Base-by-base conservation (phyloP, 108 stramenopile species). In the Ochromonas danica region DNA sequence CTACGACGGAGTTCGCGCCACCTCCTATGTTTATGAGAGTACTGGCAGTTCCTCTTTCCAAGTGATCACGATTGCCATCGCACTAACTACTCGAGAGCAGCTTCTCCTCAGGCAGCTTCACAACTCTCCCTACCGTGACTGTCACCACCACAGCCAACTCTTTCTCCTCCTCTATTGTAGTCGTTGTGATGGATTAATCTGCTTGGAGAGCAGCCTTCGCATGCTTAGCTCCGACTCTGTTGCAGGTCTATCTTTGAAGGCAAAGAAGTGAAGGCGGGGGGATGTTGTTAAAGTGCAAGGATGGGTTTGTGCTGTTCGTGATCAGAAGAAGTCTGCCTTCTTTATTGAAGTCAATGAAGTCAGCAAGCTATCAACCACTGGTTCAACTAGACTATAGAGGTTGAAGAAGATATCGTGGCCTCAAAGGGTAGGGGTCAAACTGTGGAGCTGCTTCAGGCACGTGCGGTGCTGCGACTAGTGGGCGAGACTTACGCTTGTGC, bases 311-410 rank as follows among this genome's bases (percentile, higher is more conserved):
- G 97, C 98, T 1, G 89, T 96, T 35, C 89, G 98, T 39, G 93
- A 93, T 80, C 97, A 99, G 87, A 98, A 98, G 88, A 95, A 93
- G 3, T 80, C 96, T 57, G 91, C 95, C 10, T 99, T 99, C 89
- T n/a, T n/a, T n/a, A 87, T 98, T 27, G 91, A 98, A 84, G 90
- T 99, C 27, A 98, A 96, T 86, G 98, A 99, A 88, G 98, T 97
- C 28, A 71, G 22, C 81, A 72, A 38, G 87, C 85, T 39, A 35
- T 71, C 17, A 40, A 57, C 42, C 41, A 95, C 25, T 91, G 91
- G 42, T 96, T 95, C 2, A 96, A 96, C 35, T 91, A 92, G 78
- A 90, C 96, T 14, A 93, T 96, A 2, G 85, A 92, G 31, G 91
- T 96, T 10, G 74, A 80, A 70, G 98, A 95, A 0, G 77, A 80